phyloP scores from a whole-genome alignment of 208 protist species.

The Entamoeba histolytica region DNA sequence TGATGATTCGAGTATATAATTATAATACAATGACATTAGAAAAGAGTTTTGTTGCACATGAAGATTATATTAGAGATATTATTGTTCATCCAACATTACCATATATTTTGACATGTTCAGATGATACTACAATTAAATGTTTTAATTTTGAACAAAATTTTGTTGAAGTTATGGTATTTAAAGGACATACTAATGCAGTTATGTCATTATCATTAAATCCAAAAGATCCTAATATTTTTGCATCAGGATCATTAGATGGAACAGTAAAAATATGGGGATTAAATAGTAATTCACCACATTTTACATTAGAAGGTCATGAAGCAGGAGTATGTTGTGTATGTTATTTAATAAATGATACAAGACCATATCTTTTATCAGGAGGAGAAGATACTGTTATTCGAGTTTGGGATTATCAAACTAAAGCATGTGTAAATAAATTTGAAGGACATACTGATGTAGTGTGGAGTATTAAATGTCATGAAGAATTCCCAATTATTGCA shows the following conservation, averaged over 20 bases:
- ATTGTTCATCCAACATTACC: constrained; percentile 70
- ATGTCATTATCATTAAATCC: constrained; percentile 9
- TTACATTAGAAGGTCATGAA: constrained; percentile 16
- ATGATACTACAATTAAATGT: constrained; percentile 15
- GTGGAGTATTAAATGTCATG: constrained; percentile 83
- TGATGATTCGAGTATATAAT: constrained; percentile 88
- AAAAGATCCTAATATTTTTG: constrained; percentile 17
- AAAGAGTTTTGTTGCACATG: neutral
- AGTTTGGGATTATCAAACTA: neutral
- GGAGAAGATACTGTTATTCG: constrained; percentile 65
- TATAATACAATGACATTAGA: constrained; percentile 46
- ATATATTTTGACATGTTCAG: constrained; percentile 6
- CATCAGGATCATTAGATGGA: constrained; percentile 5
- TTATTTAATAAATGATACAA: constrained; percentile 33
- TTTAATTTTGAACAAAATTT: constrained; percentile 8
- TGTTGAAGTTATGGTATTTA: neutral
- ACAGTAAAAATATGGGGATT: constrained; percentile 3
- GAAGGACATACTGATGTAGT: constrained; percentile 94
- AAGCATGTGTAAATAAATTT: constrained; percentile 82
- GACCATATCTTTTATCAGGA: constrained; percentile 91
- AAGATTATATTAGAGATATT: constrained; percentile 72
- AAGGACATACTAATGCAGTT: constrained; percentile 6
- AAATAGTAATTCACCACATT: neutral
- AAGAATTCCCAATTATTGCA: constrained; percentile 72
- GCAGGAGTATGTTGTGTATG: constrained; percentile 4